Conservation (phyloP, 768 basidiomycete species). For the Tylopilus sp. region DNA sequence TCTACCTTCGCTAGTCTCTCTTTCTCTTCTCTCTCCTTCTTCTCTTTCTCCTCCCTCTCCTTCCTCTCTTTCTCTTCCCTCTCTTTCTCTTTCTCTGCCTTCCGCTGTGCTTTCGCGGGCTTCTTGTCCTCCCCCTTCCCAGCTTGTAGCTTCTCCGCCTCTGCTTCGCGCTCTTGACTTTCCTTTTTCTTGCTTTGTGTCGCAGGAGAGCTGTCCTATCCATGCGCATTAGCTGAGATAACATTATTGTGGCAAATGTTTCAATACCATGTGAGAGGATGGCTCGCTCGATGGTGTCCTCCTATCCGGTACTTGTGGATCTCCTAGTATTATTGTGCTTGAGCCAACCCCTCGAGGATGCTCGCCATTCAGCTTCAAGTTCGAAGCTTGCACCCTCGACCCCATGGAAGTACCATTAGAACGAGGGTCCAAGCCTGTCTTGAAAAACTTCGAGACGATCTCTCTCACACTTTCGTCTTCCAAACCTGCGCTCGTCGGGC, state of each 20-base stretch:
- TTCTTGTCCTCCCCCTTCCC: not conserved
- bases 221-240: not conserved
- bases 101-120: not conserved
- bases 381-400: slow-evolving; percentile 15
- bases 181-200: not conserved
- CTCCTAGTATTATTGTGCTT: not conserved
- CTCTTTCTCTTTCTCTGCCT: not conserved
- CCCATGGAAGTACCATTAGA: slow-evolving; percentile 15
- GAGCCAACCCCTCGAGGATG: not conserved
- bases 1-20: not conserved
- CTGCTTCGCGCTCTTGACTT: not conserved
- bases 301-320: slow-evolving; percentile 14
- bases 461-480: slow-evolving; percentile 28
- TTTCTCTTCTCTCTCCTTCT: not conserved
- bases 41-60: not conserved
- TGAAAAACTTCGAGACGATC: slow-evolving; percentile 34
- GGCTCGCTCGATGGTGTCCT: not conserved
- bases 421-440: slow-evolving; percentile 14
- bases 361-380: slow-evolving; percentile 9
- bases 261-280: slow-evolving; percentile 8
- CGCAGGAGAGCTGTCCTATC: slow-evolving; percentile 1
- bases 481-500: slow-evolving; percentile 33
- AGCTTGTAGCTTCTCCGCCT: not conserved
- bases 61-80: not conserved
- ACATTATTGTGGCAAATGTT: not conserved